Evolutionary conservation across 768 basidiomycete species (phyloP).

Genomic region (Mycena floridula): DNA sequence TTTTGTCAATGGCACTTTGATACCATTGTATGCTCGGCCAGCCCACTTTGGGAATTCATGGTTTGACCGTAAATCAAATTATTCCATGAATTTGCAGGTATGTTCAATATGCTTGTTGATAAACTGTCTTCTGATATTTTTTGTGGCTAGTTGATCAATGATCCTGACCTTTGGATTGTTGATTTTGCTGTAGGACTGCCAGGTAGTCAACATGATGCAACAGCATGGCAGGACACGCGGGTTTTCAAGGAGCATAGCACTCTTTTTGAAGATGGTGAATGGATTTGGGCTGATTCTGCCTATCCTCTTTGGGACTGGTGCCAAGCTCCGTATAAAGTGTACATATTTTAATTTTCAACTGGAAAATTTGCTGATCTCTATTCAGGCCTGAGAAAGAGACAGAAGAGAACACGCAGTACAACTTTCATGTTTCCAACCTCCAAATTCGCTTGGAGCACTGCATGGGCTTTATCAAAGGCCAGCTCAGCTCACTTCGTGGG

Average conservation of each 20-base stretch:
- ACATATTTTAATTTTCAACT: constrained; percentile 12
- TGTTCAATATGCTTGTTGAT: background rate
- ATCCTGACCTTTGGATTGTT: constrained; percentile 26
- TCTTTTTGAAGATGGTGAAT: constrained; percentile 18
- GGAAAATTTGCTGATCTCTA: constrained; percentile 12
- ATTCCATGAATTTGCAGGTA: constrained; percentile 20
- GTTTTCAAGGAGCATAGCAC: constrained; percentile 13
- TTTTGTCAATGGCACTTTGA: constrained; percentile 17
- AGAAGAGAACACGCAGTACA: constrained; percentile 10
- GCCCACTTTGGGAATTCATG: constrained; percentile 19
- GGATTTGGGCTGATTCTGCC: constrained; percentile 17
- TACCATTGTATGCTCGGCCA: constrained; percentile 15
- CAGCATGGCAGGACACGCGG: constrained; percentile 21
- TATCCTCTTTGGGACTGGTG: constrained; percentile 20
- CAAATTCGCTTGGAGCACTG: constrained; percentile 24
- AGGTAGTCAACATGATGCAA: constrained; percentile 30
- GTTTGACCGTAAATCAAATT: constrained; percentile 22
- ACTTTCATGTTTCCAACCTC: constrained; percentile 18
- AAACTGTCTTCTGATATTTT: background rate
- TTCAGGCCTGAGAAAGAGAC: constrained; percentile 16
- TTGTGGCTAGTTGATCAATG: constrained; percentile 16
- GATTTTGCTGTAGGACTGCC: constrained; percentile 27
- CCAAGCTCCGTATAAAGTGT: constrained; percentile 15
- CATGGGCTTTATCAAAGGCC: constrained; percentile 23
- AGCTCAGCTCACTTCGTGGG: constrained; percentile 18